Conservation (phyloP, 495 filamentous ascomycete species). For the Aspergillus hancockii region DNA sequence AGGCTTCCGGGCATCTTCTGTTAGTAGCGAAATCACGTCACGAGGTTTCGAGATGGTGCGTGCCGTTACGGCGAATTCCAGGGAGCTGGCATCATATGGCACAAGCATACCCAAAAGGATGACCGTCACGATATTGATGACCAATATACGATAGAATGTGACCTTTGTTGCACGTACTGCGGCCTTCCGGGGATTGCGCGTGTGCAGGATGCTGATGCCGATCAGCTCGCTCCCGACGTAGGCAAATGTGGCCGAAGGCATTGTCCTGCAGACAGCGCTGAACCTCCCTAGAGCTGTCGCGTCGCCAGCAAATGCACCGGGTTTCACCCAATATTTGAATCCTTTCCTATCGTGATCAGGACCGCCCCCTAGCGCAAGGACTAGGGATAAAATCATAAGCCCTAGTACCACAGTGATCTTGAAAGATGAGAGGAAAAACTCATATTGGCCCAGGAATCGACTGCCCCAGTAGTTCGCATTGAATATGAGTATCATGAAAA, state of each 20-base stretch:
- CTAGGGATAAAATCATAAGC: slow-evolving; percentile 64
- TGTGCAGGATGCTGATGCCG: slow-evolving; percentile 63
- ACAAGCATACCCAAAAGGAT: slow-evolving; percentile 55
- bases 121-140: slow-evolving; percentile 68
- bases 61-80: neutral
- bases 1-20: slow-evolving; percentile 34
- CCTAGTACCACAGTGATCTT: slow-evolving; percentile 71
- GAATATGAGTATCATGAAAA: slow-evolving; percentile 65
- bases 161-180: slow-evolving; percentile 73
- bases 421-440: slow-evolving; percentile 56
- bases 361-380: slow-evolving; percentile 68
- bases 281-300: slow-evolving; percentile 44
- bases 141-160: slow-evolving; percentile 77
- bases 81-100: slow-evolving; percentile 39
- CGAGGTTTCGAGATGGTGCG: neutral
- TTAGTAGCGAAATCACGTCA: neutral
- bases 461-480: slow-evolving; percentile 60
- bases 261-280: slow-evolving; percentile 67
- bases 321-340: slow-evolving; percentile 69
- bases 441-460: slow-evolving; percentile 48
- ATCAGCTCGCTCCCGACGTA: slow-evolving; percentile 84
- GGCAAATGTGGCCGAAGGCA: slow-evolving; percentile 76
- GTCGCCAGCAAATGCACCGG: slow-evolving; percentile 29
- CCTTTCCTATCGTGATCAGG: slow-evolving; percentile 65
- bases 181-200: slow-evolving; percentile 66